Evolutionary conservation across 1,284 basidiomycete genomes (phyloP).

Genomic region (Pseudozyma sp.): DNA sequence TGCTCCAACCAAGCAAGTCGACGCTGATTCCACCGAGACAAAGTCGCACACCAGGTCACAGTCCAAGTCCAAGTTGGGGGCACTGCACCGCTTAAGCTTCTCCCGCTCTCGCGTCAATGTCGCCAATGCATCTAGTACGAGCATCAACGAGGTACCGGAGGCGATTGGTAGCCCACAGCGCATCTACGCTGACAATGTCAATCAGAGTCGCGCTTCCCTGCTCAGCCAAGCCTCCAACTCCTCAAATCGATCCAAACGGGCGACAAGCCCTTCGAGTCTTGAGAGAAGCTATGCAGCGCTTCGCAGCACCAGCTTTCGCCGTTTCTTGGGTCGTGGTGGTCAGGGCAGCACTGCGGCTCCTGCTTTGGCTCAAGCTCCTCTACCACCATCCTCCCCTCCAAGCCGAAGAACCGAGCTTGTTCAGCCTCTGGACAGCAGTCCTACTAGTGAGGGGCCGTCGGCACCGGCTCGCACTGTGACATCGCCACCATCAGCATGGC

Average conservation of each 20-base stretch:
- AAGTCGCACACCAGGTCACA: constrained; percentile 17
- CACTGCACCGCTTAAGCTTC: constrained; percentile 39
- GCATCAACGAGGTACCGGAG: constrained; percentile 16
- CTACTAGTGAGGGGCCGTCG: background rate
- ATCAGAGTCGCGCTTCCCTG: constrained; percentile 33
- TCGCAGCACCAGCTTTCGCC: constrained; percentile 36
- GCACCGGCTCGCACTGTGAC: background rate
- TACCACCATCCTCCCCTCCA: constrained; percentile 8
- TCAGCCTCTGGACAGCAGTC: constrained; percentile 10
- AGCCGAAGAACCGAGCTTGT: constrained; percentile 10
- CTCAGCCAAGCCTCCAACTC: constrained; percentile 32
- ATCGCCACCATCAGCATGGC: constrained; percentile 27
- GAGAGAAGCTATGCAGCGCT: constrained; percentile 33
- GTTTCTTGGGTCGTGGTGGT: constrained; percentile 21
- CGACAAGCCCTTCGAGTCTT: constrained; percentile 18
- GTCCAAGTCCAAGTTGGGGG: constrained; percentile 29
- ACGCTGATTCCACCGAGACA: background rate
- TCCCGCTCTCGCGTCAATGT: constrained; percentile 43
- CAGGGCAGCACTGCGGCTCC: background rate
- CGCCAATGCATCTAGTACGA: constrained; percentile 21
- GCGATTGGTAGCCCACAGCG: background rate
- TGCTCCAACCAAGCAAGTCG: constrained; percentile 3
- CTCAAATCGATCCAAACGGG: constrained; percentile 21
- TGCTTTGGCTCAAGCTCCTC: background rate
- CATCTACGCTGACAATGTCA: constrained; percentile 9